Base-by-base conservation (phyloP, 2,329 filamentous ascomycete genomes). In the Pyricularia grisea region DNA sequence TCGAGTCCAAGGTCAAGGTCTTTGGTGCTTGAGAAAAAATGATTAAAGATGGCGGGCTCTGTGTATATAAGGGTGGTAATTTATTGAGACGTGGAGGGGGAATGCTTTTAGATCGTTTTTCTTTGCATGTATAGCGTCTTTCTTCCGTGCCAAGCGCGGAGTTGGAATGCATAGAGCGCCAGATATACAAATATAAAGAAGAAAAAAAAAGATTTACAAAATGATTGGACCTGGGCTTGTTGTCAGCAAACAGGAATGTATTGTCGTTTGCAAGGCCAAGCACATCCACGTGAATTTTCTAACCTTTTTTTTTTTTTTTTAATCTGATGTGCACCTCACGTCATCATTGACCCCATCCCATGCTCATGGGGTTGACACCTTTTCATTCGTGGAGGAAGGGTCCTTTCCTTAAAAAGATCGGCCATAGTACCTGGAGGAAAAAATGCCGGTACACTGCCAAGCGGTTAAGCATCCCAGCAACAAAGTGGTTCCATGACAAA, bases 1-100 rank as follows among this genome's bases (percentile, higher is more conserved):
- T 92, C 33, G 87, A 91, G 78, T 85, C 91, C 77, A 84, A 87
- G 74, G 82, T 91, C 76, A 90, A 89, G 87, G 81, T 86, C 73
- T 89, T 83, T 74, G 88, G 86, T 69, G 82, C 82, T 70, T 86
- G 79, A 76, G 36, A 25, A 23, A 27, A 12, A 10, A 33, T 9
- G 17, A 3, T 3, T 1, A 11, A 14, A 60, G 11, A 60, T n/a
- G 7, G 14, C 4, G 20, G 55, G 20, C 20, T 12, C 11, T 50
- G 36, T 55, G 3, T n/a, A n/a, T 55, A 55, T 20, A n/a, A 9
- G 20, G 42, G 20, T 50, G 42, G 42, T 50, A 50, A 50, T 50
- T 50, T 50, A 10, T 7, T 50, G 42, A 14, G 14, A 14, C 2
- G 33, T 10, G 33, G 33, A 4, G 33, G 2, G n/a, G n/a, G n/a